These are phyloP conservation scores for Tuber indicum DNA, from an alignment of 495 filamentous ascomycete species.

Conservation along the genomic window DNA sequence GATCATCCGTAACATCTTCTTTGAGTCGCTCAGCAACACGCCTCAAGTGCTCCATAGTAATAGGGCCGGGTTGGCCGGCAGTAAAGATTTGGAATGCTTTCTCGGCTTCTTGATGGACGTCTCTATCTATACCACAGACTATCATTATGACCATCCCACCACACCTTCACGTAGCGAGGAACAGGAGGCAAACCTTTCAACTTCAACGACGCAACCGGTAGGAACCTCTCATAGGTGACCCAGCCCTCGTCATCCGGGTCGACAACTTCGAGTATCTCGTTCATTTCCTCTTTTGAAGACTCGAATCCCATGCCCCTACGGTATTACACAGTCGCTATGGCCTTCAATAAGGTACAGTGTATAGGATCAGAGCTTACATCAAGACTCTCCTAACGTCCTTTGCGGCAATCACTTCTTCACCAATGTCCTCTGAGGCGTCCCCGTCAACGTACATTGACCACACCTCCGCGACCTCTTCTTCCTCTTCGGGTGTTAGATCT, in stretches of 20 bases:
- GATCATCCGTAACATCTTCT: slow-evolving; percentile 70
- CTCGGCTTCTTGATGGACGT: slow-evolving; percentile 61
- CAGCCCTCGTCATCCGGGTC: slow-evolving; percentile 75
- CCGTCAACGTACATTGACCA: slow-evolving; percentile 74
- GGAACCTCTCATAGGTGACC: slow-evolving; percentile 67
- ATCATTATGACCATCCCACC: slow-evolving; percentile 10
- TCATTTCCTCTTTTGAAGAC: slow-evolving; percentile 58
- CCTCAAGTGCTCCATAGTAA: slow-evolving; percentile 68
- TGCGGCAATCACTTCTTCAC: slow-evolving; percentile 57
- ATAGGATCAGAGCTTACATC: slow-evolving; percentile 53
- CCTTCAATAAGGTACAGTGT: neutral
- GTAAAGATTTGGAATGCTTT: slow-evolving; percentile 76
- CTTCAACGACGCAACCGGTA: slow-evolving; percentile 80
- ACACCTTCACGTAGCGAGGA: neutral
- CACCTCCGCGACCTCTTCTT: slow-evolving; percentile 82
- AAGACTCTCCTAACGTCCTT: slow-evolving; percentile 74
- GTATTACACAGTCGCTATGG: slow-evolving; percentile 21
- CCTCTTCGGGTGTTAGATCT: slow-evolving; percentile 72
- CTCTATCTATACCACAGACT: slow-evolving; percentile 45
- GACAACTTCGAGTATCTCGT: slow-evolving; percentile 65
- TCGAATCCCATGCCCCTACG: slow-evolving; percentile 68
- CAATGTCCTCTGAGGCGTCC: slow-evolving; percentile 61
- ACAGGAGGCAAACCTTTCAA: slow-evolving; percentile 46
- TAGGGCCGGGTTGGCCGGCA: slow-evolving; percentile 47
- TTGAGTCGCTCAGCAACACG: slow-evolving; percentile 74